Percentiles rank a stretch among this genome's conserved stretches.
These are phyloP conservation scores for Fusarium sterilihyphosum DNA, from an alignment of 2,329 filamentous ascomycete species.

Conservation along the genomic window DNA sequence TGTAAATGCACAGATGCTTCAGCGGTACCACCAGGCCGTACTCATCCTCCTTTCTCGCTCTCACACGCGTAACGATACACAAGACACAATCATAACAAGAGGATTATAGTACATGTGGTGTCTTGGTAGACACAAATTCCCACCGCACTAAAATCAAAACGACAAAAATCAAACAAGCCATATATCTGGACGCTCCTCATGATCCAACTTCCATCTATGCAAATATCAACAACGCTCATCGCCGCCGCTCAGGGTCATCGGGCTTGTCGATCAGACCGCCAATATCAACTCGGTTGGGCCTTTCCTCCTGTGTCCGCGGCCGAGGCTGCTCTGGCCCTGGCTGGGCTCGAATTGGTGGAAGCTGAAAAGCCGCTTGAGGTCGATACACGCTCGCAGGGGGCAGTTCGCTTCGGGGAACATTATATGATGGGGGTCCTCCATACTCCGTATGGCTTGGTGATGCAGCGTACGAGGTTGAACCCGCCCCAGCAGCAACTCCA, in stretches of 20 bases:
- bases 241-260: conserved; percentile 49
- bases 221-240: conserved; percentile 36
- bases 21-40: conserved; percentile 8
- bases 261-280: conserved; percentile 69
- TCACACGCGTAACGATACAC: conserved; percentile 16
- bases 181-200: not conserved
- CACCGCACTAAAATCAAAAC: conserved; percentile 13
- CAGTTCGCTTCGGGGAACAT: conserved; percentile 64
- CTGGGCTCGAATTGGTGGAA: conserved; percentile 59
- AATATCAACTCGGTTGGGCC: conserved; percentile 66
- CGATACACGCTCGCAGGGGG: conserved; percentile 47
- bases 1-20: conserved; percentile 31
- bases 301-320: conserved; percentile 56
- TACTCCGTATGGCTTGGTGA: conserved; percentile 59
- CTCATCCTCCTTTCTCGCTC: conserved; percentile 5
- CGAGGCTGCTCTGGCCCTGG: conserved; percentile 47
- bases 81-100: conserved; percentile 6
- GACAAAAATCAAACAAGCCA: conserved; percentile 31
- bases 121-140: conserved; percentile 1
- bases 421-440: conserved; percentile 58
- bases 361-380: conserved; percentile 53
- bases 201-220: conserved; percentile 26
- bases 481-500: conserved; percentile 5
- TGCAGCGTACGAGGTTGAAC: conserved; percentile 52
- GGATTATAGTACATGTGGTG: conserved; percentile 20